Base-by-base conservation (phyloP, 2,329 filamentous ascomycete species). In the Aurifilum marmelostoma region DNA sequence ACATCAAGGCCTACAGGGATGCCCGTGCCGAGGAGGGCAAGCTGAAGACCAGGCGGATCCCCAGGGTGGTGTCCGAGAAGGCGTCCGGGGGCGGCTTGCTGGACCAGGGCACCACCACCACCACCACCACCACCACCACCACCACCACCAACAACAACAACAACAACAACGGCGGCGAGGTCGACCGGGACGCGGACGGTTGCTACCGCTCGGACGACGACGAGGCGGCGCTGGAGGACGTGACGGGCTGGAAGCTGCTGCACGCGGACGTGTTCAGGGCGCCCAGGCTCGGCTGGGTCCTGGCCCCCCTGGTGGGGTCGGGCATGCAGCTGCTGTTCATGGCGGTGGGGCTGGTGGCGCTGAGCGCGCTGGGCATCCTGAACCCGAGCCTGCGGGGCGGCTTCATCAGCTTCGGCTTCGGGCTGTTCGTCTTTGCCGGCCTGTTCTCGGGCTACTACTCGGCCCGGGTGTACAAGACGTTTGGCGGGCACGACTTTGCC, bases 371-470 rank as follows among this genome's bases (percentile, higher is more conserved):
- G 41, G 93, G 93, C 6, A 79, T 97, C 2, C 79, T 97, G 67
- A 97, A 97, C 75, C 93, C 93, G 2, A 94, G 91, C 77, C 96
- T 94, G 83, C 89, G 93, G n/a, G 93, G 93, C 69, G 93, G 93
- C 0, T 97, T 97, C 78, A 87, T 96, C 76, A 95, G 91, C 75
- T 92, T 96, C 54, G 93, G 91, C 8, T 84, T 94, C 34, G 92
- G 92, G 1, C 84, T 97, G 27, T 97, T 97, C 78, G 85, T 97
- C 67, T 90, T 96, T 74, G 93, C 92, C 1, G 93, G 93, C 12
- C 77, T 92, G 7, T 94, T 96, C 78, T 96, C 93, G 0, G 93
- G 93, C 14, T 97, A 97, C 80, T 96, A 94, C 80, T 96, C 92
- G 2, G 91, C 90, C 1, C 87, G 92, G 41, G 85, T 97, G 1